Conservation (phyloP, 441 rosid genomes). For the Codiaeum variegatum region DNA sequence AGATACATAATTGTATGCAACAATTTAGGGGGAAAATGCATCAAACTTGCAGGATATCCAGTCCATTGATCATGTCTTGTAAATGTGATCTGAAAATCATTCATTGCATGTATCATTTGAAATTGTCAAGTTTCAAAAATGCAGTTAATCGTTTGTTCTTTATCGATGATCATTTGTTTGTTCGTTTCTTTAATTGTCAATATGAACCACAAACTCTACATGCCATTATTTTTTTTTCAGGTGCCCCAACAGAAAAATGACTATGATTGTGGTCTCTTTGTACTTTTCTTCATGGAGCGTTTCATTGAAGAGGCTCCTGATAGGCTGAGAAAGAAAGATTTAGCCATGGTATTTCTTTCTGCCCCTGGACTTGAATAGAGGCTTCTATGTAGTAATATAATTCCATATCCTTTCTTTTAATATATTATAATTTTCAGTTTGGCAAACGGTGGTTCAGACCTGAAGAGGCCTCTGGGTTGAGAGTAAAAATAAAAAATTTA, state of each 20-base stretch:
- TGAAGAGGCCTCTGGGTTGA: conserved; percentile 80
- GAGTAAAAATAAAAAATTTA: conserved; percentile 51
- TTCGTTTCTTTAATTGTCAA: background rate
- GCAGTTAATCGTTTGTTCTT: background rate
- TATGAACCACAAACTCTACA: conserved; percentile 4
- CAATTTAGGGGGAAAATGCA: background rate
- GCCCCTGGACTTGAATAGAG: background rate
- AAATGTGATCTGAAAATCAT: background rate
- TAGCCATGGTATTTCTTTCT: conserved; percentile 54
- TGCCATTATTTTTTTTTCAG: conserved; percentile 33
- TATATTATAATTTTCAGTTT: conserved; percentile 43
- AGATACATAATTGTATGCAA: background rate
- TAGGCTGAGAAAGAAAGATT: conserved; percentile 70
- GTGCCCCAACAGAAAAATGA: conserved; percentile 97
- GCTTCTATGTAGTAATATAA: background rate
- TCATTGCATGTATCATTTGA: background rate
- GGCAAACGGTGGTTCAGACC: conserved; percentile 86
- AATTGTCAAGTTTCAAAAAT: background rate
- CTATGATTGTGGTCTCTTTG: conserved; percentile 89
- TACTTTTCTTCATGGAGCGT: conserved; percentile 82
- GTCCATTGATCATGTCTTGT: background rate
- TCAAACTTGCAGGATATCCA: background rate
- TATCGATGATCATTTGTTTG: background rate
- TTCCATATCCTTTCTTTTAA: background rate
- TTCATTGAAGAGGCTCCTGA: conserved; percentile 85